phyloP scores from a whole-genome alignment of 83 land plant genomes.

The Diphasiastrum complanatum region DNA sequence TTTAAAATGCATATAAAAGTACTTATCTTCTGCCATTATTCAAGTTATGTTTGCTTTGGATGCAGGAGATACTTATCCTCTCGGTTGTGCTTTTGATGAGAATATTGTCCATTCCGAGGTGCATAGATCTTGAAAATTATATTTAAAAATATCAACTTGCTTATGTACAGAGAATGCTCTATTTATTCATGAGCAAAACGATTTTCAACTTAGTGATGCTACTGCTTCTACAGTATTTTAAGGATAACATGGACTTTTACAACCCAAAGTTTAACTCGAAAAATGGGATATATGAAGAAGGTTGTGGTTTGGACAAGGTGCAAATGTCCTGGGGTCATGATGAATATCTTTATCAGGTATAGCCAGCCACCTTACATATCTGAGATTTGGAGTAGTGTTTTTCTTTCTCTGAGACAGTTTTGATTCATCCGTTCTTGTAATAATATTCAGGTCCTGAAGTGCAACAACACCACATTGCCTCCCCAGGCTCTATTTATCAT shows the following conservation, averaged over 20 bases:
- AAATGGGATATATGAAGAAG: conserved; percentile 52
- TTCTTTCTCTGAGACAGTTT: neutral
- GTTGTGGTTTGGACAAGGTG: conserved; percentile 80
- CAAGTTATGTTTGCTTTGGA: too few species aligned
- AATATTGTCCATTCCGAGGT: conserved; percentile 82
- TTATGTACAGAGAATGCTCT: neutral
- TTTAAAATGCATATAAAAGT: neutral
- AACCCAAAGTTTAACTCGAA: conserved; percentile 62
- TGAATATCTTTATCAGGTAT: conserved; percentile 89
- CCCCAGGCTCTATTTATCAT: conserved; percentile 78
- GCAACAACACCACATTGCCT: conserved; percentile 67
- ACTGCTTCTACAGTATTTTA: conserved; percentile 42
- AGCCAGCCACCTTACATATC: too few species aligned
- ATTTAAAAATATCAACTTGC: neutral
- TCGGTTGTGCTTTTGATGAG: conserved; percentile 80
- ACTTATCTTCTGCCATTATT: neutral
- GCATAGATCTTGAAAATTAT: neutral
- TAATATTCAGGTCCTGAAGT: conserved; percentile 60
- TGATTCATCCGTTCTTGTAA: neutral
- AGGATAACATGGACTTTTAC: conserved; percentile 53
- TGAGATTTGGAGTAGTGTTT: neutral
- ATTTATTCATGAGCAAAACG: neutral
- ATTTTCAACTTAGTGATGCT: neutral
- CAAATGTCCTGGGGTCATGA: conserved; percentile 91
- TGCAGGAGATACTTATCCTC: conserved; percentile 74